Base-by-base conservation (phyloP, 2,329 filamentous ascomycete species). In the Stylonectria norvegica region DNA sequence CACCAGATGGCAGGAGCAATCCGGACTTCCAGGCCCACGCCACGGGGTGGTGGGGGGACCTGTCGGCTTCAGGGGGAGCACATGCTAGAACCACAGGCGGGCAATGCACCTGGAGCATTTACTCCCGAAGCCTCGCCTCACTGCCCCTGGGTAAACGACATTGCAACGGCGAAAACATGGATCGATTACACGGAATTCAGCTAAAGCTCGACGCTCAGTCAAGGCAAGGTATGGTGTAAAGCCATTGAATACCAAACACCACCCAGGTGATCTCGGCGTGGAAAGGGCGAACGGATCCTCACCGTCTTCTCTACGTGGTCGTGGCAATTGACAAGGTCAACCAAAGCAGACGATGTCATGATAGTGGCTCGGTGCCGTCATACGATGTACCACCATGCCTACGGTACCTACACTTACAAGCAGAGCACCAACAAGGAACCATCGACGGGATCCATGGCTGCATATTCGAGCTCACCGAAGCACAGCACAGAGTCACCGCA, bases 381-480 rank as follows among this genome's bases (percentile, higher is more conserved):
- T 32, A 32, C 30, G 30, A 32, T 32, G 15, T 29, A 32, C 15
- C 30, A n/a, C 28, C 28, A 9, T 32, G 15, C n/a, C n/a, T n/a
- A n/a, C n/a, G n/a, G n/a, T n/a, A n/a, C n/a, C n/a, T n/a, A n/a
- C n/a, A n/a, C n/a, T n/a, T n/a, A n/a, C n/a, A n/a, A n/a, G n/a
- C n/a, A n/a, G n/a, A n/a, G n/a, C n/a, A n/a, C n/a, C n/a, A n/a
- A n/a, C n/a, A n/a, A n/a, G n/a, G n/a, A n/a, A n/a, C n/a, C n/a
- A n/a, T n/a, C n/a, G n/a, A n/a, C n/a, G n/a, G n/a, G n/a, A n/a
- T n/a, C 15, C 30, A 17, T 19, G 7, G 7, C 15, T 5, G 8
- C 30, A n/a, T 16, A 5, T 32, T 14, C 15, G 30, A 19, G 27
- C 16, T 32, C 30, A 32, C 30, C 30, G 30, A 32, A 32, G 19